Evolutionary conservation across 768 basidiomycete genomes (phyloP).

Genomic region (Trametes cubensis): DNA sequence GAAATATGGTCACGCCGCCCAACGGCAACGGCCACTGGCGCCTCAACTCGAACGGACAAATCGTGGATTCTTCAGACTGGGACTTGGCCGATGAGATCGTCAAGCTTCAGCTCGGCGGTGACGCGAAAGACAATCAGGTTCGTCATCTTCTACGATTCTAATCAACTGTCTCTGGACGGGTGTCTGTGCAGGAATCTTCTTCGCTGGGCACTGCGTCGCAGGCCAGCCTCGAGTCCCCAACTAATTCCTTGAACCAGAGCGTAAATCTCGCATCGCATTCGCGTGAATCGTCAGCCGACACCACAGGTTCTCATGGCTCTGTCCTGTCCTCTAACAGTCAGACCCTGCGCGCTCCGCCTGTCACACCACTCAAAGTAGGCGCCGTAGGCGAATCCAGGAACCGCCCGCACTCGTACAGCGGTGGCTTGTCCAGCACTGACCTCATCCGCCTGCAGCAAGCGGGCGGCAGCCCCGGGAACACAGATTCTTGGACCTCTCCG

Average conservation of each 20-base stretch:
- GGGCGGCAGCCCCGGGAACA: slow-evolving; percentile 41
- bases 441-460: slow-evolving; percentile 75
- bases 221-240: slow-evolving; percentile 69
- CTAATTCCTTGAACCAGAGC: slow-evolving; percentile 67
- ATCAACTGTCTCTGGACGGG: slow-evolving; percentile 50
- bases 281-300: slow-evolving; percentile 82
- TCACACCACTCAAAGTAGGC: slow-evolving; percentile 56
- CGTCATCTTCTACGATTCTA: slow-evolving; percentile 73
- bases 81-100: slow-evolving; percentile 74
- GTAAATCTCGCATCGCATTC: slow-evolving; percentile 68
- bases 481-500: slow-evolving; percentile 33
- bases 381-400: slow-evolving; percentile 64
- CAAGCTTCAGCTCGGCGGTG: slow-evolving; percentile 69
- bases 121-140: slow-evolving; percentile 54
- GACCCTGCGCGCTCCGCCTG: slow-evolving; percentile 51
- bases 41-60: slow-evolving; percentile 62
- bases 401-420: slow-evolving; percentile 81
- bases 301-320: slow-evolving; percentile 62
- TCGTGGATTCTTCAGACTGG: slow-evolving; percentile 69
- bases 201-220: slow-evolving; percentile 74
- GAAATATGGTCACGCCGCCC: slow-evolving; percentile 40
- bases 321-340: slow-evolving; percentile 53
- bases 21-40: slow-evolving; percentile 60
- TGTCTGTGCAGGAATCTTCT: slow-evolving; percentile 65
- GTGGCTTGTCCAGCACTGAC: slow-evolving; percentile 73